Base-by-base conservation (phyloP, 352 stramenopile genomes). In the Sclerospora graminicola region DNA sequence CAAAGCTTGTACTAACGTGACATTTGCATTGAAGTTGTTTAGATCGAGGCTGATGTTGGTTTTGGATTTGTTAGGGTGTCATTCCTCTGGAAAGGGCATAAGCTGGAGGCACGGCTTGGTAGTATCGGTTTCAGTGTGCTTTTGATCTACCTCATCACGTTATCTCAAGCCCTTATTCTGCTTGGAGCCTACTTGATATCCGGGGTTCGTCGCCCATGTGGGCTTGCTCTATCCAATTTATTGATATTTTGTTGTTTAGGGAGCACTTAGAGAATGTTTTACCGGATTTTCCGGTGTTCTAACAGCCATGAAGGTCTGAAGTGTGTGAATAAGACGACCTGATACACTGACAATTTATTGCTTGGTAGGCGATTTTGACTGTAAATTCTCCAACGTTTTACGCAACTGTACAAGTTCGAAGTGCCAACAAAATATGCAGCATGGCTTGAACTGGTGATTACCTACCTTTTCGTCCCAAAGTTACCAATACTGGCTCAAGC, bases 401-500 rank as follows among this genome's bases (percentile, higher is more conserved):
- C 76, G 7, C 66, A 49, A 0, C 46, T 94, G 0, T 77, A 87
- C 50, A 76, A 65, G 18, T 79, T 95, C 27, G 56, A 58, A 15
- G 62, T 96, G 10, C 81, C 82, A 5, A 90, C 82, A 2, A 89
- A 92, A 38, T 94, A 94, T 33, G 82, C 71, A 4, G 68, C 86
- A 15, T 95, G 85, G 84, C 61, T 94, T 2, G 86, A 96, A 54
- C 60, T 96, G 10, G 45, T 90, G 10, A 40, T 92, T 19, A 91
- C 92, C 3, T 84, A 91, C 36, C 24, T 89, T 13, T 48, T 94
- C 14, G 78, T 94, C 0, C 84, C 69, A 0, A 60, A 83, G 33
- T 61, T 84, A 9, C 91, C 84, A 8, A 77, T 96, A 30, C 50
- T 95, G 18, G 83, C 80, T 18, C 84, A 95, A 64, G 66, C 87